Percentiles rank a stretch among this genome's conserved stretches.
These are phyloP conservation scores for Aspergillus arachidicola DNA, from an alignment of 2,329 filamentous ascomycete genomes.

Conservation along the genomic window DNA sequence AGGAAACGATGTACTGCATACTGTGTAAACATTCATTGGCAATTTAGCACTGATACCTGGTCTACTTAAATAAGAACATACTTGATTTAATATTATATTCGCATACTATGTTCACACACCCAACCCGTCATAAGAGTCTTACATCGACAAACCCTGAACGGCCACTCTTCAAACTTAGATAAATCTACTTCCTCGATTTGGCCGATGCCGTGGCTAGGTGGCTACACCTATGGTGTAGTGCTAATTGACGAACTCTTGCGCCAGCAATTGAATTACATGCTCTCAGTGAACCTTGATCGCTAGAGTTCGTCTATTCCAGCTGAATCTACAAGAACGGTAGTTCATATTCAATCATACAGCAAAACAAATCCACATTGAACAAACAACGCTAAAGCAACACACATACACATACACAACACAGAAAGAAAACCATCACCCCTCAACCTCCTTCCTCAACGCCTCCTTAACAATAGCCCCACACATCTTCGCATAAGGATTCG, in stretches of 20 bases:
- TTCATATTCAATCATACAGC: background rate
- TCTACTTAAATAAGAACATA: background rate
- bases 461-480: slow-evolving; percentile 64
- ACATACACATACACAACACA: background rate
- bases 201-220: no score
- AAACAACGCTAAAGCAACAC: background rate
- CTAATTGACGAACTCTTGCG: background rate
- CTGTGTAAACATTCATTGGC: background rate
- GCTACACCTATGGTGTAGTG: no score
- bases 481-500: slow-evolving; percentile 65
- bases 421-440: slow-evolving; percentile 14
- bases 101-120: background rate
- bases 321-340: background rate
- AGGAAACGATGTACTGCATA: background rate
- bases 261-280: background rate
- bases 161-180: background rate
- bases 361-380: background rate
- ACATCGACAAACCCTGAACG: background rate
- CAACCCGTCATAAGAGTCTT: background rate
- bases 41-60: background rate
- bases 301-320: background rate
- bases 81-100: background rate
- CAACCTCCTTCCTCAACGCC: slow-evolving; percentile 59
- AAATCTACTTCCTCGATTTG: background rate
- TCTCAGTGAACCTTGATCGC: background rate